phyloP scores from a whole-genome alignment of 768 basidiomycete genomes.

The Fistulinella prunicolor region DNA sequence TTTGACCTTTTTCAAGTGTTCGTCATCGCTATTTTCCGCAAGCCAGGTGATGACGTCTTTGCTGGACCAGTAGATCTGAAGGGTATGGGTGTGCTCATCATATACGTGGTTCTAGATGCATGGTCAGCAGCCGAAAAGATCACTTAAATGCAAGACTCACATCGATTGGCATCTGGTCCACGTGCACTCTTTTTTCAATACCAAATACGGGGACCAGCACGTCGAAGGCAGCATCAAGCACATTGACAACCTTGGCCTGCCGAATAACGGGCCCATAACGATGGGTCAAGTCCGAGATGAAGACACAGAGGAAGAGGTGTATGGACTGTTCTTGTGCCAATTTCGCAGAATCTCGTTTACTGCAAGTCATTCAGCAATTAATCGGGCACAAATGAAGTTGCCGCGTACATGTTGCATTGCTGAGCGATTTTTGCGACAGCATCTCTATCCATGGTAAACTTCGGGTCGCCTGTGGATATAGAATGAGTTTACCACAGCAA shows the following conservation, averaged over 20 bases:
- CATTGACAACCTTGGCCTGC: conserved; percentile 91
- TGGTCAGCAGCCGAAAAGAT: conserved; percentile 16
- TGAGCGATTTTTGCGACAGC: conserved; percentile 97
- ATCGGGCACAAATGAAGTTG: neutral
- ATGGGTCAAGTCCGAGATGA: conserved; percentile 91
- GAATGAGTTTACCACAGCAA: conserved; percentile 3
- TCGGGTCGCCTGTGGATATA: conserved; percentile 55
- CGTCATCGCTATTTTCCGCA: conserved; percentile 93
- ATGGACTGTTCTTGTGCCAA: conserved; percentile 96
- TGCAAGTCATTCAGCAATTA: conserved; percentile 30
- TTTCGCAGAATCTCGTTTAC: conserved; percentile 86
- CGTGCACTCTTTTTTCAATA: conserved; percentile 98
- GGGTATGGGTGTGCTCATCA: conserved; percentile 89
- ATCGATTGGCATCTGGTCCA: conserved; percentile 98
- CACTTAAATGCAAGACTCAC: conserved; percentile 42
- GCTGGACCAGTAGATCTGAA: conserved; percentile 95
- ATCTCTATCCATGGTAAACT: conserved; percentile 97
- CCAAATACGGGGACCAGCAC: conserved; percentile 96
- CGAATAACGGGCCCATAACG: conserved; percentile 95
- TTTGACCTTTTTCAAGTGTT: conserved; percentile 92
- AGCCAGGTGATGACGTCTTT: conserved; percentile 94
- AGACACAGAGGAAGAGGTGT: conserved; percentile 91
- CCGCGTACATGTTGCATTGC: conserved; percentile 89
- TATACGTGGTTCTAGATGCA: conserved; percentile 80
- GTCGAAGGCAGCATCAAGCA: conserved; percentile 97